Base-by-base conservation (phyloP, 2,329 filamentous ascomycete genomes). In the Ophiocordyceps camponoti-floridani region DNA sequence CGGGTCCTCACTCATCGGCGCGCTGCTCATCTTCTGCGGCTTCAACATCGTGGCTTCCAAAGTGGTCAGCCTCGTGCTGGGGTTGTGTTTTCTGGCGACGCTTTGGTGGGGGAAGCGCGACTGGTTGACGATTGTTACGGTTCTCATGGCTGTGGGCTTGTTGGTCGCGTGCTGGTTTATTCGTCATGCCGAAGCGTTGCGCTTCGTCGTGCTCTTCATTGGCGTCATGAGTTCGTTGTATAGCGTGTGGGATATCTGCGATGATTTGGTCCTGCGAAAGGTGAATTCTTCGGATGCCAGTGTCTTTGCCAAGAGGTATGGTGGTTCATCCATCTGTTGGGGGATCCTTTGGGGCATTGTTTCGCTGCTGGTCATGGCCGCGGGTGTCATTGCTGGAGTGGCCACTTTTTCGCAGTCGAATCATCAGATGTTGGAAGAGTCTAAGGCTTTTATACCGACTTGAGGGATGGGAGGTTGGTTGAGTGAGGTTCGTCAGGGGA, bases 241-340 rank as follows among this genome's bases (percentile, higher is more conserved):
- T 60, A 84, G 79, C 50, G 82, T 84, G 5, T 88, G 83, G 83
- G 83, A 88, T 65, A 88, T 88, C 52, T 87, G 82, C 60, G 83
- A 89, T 55, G 83, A 89, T 52, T 66, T 88, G 30, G 86, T 89
- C 51, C 64, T 87, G 4, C 73, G 83, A 47, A 88, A 87, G 62
- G 81, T 88, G 44, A 87, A 88, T 59, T 77, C 72, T 19, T 86
- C 82, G 4, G 83, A 89, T 56, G 82, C 83, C 6, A 84, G 79
- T 51, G 80, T 86, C 28, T 88, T 88, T 53, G 82, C 83, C 8
- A 70, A 84, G 61, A 70, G 77, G 19, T 88, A 88, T 52, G 83
- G 83, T 11, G 83, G 83, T 33, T 86, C 81, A 0, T 84, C 81
- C 1, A 79, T 82, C 55, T 87, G 82, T 67, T 87, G 84, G 83